Evolutionary conservation across 208 protist species (phyloP).

Genomic region (Acanthamoeba quina): DNA sequence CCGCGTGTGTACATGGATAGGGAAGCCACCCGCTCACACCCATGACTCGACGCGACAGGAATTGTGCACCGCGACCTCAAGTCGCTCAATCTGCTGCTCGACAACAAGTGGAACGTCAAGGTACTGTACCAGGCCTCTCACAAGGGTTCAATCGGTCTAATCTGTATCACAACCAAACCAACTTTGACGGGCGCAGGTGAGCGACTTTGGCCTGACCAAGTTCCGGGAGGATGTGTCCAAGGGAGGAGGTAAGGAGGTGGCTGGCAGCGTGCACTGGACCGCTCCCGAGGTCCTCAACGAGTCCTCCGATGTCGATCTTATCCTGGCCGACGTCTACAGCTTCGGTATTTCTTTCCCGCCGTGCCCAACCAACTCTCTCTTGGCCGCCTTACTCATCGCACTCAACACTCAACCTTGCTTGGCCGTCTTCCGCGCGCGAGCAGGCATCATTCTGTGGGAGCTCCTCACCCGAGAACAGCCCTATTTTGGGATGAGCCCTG

Average conservation of each 20-base stretch:
- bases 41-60: no score
- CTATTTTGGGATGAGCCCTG: slow-evolving; percentile 25
- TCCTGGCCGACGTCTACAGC: not conserved
- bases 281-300: not conserved
- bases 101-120: not conserved
- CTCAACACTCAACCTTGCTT: not conserved
- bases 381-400: no score
- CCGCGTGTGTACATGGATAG: no score
- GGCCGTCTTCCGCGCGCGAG: no score
- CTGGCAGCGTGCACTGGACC: slow-evolving; percentile 2
- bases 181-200: not conserved
- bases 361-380: not conserved
- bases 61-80: not conserved
- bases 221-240: not conserved
- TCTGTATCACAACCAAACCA: not conserved
- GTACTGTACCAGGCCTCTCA: no score
- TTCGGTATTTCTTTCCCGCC: not conserved
- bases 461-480: slow-evolving; percentile 10
- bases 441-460: slow-evolving; percentile 23
- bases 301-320: not conserved
- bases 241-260: not conserved
- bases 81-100: not conserved
- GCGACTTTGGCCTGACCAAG: slow-evolving; percentile 12
- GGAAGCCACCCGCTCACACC: not conserved
- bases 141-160: not conserved